Evolutionary conservation across 2,329 filamentous ascomycete genomes (phyloP), one percentile per base, ranked within the genome.

Genomic region (Pseudocercospora macadamiae): DNA sequence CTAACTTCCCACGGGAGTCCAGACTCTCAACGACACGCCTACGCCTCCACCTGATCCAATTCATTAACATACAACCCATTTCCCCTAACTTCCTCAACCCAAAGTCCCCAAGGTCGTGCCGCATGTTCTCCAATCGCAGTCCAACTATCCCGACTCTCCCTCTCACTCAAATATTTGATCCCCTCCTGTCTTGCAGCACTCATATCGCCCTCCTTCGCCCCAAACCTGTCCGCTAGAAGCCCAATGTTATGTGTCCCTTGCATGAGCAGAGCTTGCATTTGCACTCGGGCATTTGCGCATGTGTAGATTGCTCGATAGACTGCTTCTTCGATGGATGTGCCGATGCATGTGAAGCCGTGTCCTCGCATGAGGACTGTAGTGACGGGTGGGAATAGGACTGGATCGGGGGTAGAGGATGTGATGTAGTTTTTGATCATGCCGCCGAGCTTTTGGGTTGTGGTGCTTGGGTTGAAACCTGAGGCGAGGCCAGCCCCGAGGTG

Each of bases 291-390:
- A 36, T 74, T 74, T 3, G 62, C 59, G 52, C 66, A 69, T 1
- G 76, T 79, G 63, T 76, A 80, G 18, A 79, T 74, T 1, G 77
- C 74, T 54, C 78, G 74, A 59, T 75, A 79, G 0, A 80, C 78
- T 0, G 74, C 76, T 62, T 79, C 76, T 63, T 79, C 74, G 55
- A 80, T 76, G 7, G 72, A 71, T 2, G 69, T 66, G 0, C 76
- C 78, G 0, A 75, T 67, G 9, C 74, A 76, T 1, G 77, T 77
- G 59, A 80, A 80, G 21, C 79, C 79, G 60, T 80, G 78, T 1
- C 74, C 73, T 53, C 77, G 76, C 70, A 79, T 76, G 14, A 74
- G 60, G 42, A 73, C 70, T 1, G 67, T 67, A 0, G 65, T 64
- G 30, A 65, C 55, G 1, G 68, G 56, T 2, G 71, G 72, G 34